phyloP scores from a whole-genome alignment of 2,329 filamentous ascomycete genomes.

The Fusarium oligoseptatum region DNA sequence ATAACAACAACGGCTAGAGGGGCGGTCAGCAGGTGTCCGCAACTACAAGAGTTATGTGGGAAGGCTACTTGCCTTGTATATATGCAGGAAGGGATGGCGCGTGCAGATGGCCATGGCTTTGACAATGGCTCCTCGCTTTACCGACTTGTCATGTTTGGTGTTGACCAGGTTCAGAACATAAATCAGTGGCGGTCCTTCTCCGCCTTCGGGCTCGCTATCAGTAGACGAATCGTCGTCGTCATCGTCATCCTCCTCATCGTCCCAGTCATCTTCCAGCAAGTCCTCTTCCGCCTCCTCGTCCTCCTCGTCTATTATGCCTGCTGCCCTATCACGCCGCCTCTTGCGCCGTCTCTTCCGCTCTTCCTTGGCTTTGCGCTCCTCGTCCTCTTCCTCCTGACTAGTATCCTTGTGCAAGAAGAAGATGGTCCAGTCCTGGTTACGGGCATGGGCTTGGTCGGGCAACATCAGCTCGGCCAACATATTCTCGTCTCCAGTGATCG shows the following conservation, averaged over 20 bases:
- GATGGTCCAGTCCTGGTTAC: constrained; percentile 98
- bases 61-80: constrained; percentile 82
- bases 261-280: constrained; percentile 61
- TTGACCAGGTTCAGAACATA: constrained; percentile 98
- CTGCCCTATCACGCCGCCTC: constrained; percentile 64
- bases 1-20: constrained; percentile 81
- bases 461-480: constrained; percentile 99
- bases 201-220: constrained; percentile 75
- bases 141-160: constrained; percentile 94
- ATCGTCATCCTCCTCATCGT: constrained; percentile 64
- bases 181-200: constrained; percentile 90
- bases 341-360: constrained; percentile 65
- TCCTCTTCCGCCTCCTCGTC: constrained; percentile 59
- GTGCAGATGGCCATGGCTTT: constrained; percentile 99
- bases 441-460: constrained; percentile 93
- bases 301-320: constrained; percentile 62
- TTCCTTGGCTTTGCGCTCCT: constrained; percentile 71
- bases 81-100: constrained; percentile 95
- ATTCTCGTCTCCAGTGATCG: constrained; percentile 96
- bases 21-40: constrained; percentile 30
- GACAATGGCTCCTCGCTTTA: constrained; percentile 92
- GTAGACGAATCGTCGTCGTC: constrained; percentile 67
- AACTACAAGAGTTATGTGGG: neutral
- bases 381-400: constrained; percentile 84
- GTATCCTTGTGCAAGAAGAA: constrained; percentile 98